Conservation (phyloP, 2,329 filamentous ascomycete genomes). For the Chaetomium globosum region DNA sequence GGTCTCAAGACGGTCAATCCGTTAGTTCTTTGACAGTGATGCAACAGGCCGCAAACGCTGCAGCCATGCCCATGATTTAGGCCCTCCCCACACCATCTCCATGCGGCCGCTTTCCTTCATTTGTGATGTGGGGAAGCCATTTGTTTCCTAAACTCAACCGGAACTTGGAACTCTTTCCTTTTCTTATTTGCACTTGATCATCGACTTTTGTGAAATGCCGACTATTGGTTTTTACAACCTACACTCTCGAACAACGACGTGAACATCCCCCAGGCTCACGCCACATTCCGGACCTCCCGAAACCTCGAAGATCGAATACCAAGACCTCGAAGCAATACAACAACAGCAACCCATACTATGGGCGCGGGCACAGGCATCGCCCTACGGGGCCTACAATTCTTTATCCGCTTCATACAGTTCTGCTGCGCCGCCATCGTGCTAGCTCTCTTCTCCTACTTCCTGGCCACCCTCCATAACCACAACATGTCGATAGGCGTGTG, state of each 20-base stretch:
- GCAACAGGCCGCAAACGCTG: slow-evolving; percentile 22
- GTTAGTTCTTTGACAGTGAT: slow-evolving; percentile 23
- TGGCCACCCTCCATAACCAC: slow-evolving; percentile 70
- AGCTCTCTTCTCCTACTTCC: slow-evolving; percentile 81
- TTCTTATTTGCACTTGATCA: background rate
- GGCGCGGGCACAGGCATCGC: slow-evolving; percentile 59
- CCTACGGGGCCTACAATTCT: slow-evolving; percentile 70
- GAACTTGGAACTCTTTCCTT: slow-evolving; percentile 8
- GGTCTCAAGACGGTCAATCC: background rate
- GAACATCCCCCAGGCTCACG: background rate
- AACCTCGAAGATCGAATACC: background rate
- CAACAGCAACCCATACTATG: slow-evolving; percentile 50
- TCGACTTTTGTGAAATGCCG: background rate
- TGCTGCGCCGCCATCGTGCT: slow-evolving; percentile 72
- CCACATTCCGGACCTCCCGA: background rate
- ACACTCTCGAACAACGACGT: background rate
- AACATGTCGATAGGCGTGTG: slow-evolving; percentile 63
- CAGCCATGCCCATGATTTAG: slow-evolving; percentile 5
- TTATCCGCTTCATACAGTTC: slow-evolving; percentile 74
- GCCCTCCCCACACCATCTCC: slow-evolving; percentile 9
- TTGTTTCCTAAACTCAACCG: slow-evolving; percentile 7
- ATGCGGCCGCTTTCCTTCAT: background rate
- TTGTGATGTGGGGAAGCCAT: background rate
- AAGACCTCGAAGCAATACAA: background rate
- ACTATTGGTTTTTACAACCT: background rate